These are phyloP conservation scores for Colletotrichum sublineola DNA, from an alignment of 2,329 filamentous ascomycete species.

Conservation along the genomic window DNA sequence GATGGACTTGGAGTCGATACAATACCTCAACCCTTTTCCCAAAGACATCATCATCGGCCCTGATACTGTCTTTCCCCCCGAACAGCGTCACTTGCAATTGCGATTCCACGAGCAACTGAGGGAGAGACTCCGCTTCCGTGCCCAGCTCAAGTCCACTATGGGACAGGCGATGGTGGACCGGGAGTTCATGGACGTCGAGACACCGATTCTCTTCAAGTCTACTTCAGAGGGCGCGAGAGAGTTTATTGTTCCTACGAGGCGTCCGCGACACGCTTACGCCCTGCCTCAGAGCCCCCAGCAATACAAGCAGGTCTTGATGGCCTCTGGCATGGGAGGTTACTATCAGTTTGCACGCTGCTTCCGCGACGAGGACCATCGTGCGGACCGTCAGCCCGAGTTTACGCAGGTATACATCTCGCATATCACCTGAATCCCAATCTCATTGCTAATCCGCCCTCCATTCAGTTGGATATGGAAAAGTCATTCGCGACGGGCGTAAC, in stretches of 20 bases:
- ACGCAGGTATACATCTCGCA: slow-evolving; percentile 74
- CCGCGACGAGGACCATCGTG: slow-evolving; percentile 91
- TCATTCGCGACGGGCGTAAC: slow-evolving; percentile 80
- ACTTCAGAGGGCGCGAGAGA: slow-evolving; percentile 96
- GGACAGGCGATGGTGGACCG: slow-evolving; percentile 67
- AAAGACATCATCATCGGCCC: slow-evolving; percentile 81
- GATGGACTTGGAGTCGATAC: slow-evolving; percentile 72
- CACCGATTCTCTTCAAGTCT: slow-evolving; percentile 95
- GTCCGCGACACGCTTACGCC: slow-evolving; percentile 83
- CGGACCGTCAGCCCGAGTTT: slow-evolving; percentile 96
- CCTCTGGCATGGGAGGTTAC: slow-evolving; percentile 84
- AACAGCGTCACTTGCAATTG: slow-evolving; percentile 86
- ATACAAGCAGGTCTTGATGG: slow-evolving; percentile 98
- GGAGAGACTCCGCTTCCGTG: slow-evolving; percentile 78
- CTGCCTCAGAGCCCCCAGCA: slow-evolving; percentile 97
- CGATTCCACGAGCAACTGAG: slow-evolving; percentile 78
- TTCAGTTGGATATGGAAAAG: slow-evolving; percentile 91
- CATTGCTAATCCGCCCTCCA: not conserved
- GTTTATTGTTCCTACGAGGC: slow-evolving; percentile 90
- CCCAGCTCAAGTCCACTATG: slow-evolving; percentile 65
- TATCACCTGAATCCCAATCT: not conserved
- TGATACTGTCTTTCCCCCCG: slow-evolving; percentile 79
- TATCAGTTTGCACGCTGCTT: slow-evolving; percentile 96
- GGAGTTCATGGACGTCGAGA: slow-evolving; percentile 86
- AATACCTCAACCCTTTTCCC: slow-evolving; percentile 79